These are phyloP conservation scores for Lepiota venenata DNA, from an alignment of 768 basidiomycete genomes.

Conservation along the genomic window DNA sequence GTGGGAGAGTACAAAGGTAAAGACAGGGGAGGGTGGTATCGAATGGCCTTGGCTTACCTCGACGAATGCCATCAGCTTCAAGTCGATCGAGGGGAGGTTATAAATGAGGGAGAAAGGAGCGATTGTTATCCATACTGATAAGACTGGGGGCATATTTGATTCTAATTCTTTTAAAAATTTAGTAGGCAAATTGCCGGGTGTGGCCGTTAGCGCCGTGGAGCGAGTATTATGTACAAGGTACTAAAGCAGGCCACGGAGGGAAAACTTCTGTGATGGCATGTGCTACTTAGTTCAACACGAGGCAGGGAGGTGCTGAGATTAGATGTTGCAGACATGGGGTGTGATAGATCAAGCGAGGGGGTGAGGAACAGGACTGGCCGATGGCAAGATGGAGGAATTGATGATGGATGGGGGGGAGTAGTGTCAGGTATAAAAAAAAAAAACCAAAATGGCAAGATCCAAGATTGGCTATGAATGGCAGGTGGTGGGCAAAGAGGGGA, in stretches of 20 bases:
- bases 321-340: background rate
- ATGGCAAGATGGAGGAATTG: background rate
- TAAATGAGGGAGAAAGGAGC: slow-evolving; percentile 5
- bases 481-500: slow-evolving; percentile 3
- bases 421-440: background rate
- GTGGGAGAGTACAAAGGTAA: slow-evolving; percentile 49
- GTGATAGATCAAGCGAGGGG: background rate
- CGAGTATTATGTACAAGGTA: slow-evolving; percentile 1
- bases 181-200: background rate
- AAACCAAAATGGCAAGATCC: background rate
- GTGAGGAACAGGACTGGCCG: background rate
- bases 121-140: slow-evolving; percentile 10
- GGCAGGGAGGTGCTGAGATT: slow-evolving; percentile 2
- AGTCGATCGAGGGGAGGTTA: slow-evolving; percentile 12
- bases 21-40: slow-evolving; percentile 28
- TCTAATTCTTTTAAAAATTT: background rate
- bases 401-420: slow-evolving; percentile 1
- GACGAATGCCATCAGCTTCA: slow-evolving; percentile 22
- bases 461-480: slow-evolving; percentile 1
- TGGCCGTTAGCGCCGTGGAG: background rate
- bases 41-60: slow-evolving; percentile 32
- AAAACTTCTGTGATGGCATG: slow-evolving; percentile 7
- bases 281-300: slow-evolving; percentile 4
- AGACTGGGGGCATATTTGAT: background rate
- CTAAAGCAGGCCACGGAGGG: background rate